phyloP scores from a whole-genome alignment of 75 land plant species.

The Pinus tabuliformis region DNA sequence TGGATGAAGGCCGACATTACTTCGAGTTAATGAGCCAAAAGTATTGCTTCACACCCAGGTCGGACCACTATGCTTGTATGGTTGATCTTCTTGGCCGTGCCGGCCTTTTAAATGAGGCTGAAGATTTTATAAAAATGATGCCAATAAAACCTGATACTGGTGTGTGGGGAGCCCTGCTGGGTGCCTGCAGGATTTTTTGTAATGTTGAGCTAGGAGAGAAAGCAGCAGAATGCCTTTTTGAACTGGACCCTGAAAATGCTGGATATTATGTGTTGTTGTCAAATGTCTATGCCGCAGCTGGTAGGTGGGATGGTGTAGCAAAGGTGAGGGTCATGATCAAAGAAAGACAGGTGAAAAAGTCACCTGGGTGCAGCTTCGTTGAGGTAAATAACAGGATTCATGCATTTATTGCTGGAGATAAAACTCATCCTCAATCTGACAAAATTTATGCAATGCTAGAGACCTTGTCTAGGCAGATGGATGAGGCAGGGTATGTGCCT shows the following conservation, averaged over 20 bases:
- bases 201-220: conserved; percentile 28
- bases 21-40: conserved; percentile 20
- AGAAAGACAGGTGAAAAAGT: conserved; percentile 29
- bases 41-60: conserved; percentile 17
- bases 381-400: too few species aligned
- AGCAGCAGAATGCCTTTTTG: conserved; percentile 26
- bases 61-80: conserved; percentile 35
- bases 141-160: conserved; percentile 30
- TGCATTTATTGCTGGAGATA: too few species aligned
- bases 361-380: too few species aligned
- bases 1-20: conserved; percentile 26
- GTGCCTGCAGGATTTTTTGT: conserved; percentile 47
- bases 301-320: conserved; percentile 30
- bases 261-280: conserved; percentile 53
- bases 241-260: conserved; percentile 27
- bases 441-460: too few species aligned
- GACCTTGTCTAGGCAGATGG: too few species aligned
- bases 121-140: conserved; percentile 42
- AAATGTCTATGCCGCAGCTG: conserved; percentile 44
- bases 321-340: conserved; percentile 21
- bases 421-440: too few species aligned
- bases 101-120: conserved; percentile 49
- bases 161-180: conserved; percentile 54
- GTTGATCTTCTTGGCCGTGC: conserved; percentile 42
- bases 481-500: too few species aligned